Percentiles rank a stretch among this genome's conserved stretches.
Conservation (phyloP, 2,329 filamentous ascomycete species). For the Diaporthe citrichinensis region DNA sequence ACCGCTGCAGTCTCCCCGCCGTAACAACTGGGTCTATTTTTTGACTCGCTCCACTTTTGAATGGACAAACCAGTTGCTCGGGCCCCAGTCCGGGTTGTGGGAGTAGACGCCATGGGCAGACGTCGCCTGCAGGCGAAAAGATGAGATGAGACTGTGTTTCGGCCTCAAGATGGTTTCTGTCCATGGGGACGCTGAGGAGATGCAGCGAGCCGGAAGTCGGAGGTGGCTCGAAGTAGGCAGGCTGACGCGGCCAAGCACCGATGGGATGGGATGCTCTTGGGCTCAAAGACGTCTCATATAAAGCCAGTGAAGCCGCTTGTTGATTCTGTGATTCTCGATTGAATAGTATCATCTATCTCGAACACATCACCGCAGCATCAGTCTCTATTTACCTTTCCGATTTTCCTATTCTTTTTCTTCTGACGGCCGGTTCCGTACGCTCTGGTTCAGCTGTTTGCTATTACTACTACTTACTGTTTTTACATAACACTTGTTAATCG, state of each 20-base stretch:
- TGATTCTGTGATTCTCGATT: background rate
- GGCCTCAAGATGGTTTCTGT: slow-evolving; percentile 38
- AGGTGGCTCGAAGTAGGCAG: background rate
- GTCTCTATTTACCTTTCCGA: slow-evolving; percentile 18
- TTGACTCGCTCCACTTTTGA: slow-evolving; percentile 9
- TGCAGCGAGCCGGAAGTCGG: background rate
- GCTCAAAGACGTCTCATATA: slow-evolving; percentile 20
- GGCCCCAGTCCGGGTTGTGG: slow-evolving; percentile 24
- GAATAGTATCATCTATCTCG: slow-evolving; percentile 27
- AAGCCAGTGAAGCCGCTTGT: background rate
- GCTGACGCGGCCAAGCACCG: slow-evolving; percentile 34
- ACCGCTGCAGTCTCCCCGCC: too few relatives aligned
- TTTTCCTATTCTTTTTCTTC: slow-evolving; percentile 33
- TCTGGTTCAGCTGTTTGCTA: slow-evolving; percentile 39
- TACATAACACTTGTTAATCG: background rate
- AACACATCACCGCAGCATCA: background rate
- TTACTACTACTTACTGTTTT: slow-evolving; percentile 5
- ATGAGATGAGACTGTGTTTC: slow-evolving; percentile 38
- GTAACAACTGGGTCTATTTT: slow-evolving; percentile 7
- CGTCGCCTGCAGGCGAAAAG: slow-evolving; percentile 26
- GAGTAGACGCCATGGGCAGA: slow-evolving; percentile 13
- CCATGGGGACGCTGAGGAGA: slow-evolving; percentile 9
- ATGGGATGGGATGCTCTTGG: slow-evolving; percentile 5
- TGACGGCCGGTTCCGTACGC: slow-evolving; percentile 40
- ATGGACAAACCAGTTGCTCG: background rate